Evolutionary conservation across 352 stramenopile genomes (phyloP).

Genomic region (Globisporangium orthogonon): DNA sequence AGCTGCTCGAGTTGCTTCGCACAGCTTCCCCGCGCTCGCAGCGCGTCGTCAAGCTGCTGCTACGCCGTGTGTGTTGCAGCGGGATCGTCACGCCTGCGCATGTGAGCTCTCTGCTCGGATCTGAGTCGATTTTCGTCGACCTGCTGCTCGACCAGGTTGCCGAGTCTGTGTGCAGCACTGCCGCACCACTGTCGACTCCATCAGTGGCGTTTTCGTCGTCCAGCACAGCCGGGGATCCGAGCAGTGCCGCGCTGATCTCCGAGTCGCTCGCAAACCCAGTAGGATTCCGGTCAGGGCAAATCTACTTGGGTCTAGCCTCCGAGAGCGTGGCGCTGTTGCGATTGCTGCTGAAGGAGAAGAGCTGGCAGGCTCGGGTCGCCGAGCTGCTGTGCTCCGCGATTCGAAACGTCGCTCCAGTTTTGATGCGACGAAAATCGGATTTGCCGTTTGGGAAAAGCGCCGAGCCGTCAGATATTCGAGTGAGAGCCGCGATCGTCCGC

Average conservation of each 20-base stretch:
- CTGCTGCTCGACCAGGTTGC: constrained; percentile 82
- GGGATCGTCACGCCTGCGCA: constrained; percentile 58
- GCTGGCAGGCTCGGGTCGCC: constrained; percentile 54
- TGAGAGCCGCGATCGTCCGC: constrained; percentile 68
- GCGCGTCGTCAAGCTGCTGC: constrained; percentile 74
- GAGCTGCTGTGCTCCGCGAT: constrained; percentile 68
- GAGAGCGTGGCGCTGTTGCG: constrained; percentile 81
- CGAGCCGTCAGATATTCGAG: constrained; percentile 50
- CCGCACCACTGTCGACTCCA: constrained; percentile 51
- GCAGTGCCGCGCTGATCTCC: constrained; percentile 23
- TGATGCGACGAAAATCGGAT: constrained; percentile 32
- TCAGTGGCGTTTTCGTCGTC: constrained; percentile 32
- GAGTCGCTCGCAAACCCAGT: constrained; percentile 81
- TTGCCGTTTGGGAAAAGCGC: neutral
- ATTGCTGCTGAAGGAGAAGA: constrained; percentile 54
- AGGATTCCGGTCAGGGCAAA: constrained; percentile 74
- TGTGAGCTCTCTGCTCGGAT: constrained; percentile 68
- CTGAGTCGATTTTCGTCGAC: constrained; percentile 78
- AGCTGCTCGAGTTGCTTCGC: constrained; percentile 70
- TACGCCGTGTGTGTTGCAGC: constrained; percentile 65
- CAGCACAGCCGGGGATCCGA: constrained; percentile 12
- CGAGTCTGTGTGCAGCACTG: constrained; percentile 78
- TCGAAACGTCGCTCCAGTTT: constrained; percentile 61
- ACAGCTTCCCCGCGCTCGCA: constrained; percentile 73
- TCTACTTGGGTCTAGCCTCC: constrained; percentile 68